Base-by-base conservation (phyloP, 805 yeast genomes). In the Saccharomycopsis babjevae region DNA sequence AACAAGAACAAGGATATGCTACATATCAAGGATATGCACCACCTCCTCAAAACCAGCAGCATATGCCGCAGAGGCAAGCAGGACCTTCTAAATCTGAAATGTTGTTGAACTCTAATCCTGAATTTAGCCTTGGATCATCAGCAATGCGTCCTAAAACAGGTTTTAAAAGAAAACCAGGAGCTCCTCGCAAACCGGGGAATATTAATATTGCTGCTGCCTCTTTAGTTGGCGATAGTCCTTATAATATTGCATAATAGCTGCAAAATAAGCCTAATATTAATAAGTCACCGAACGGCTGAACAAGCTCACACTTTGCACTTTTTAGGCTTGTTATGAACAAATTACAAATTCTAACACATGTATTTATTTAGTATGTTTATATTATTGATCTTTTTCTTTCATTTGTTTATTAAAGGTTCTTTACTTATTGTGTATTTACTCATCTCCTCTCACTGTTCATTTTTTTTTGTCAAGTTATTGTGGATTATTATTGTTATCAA, bases 71-170 rank as follows among this genome's bases (percentile, higher is more conserved):
- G 28, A 65, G 66, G 20, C 66, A 66, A n/a, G 67, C 72, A 39
- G 68, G 68, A 38, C 70, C 69, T 39, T 67, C 70, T 54, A 67
- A 77, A 15, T 70, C 82, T 0, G 83, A 79, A 58, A 67, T 74
- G 57, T 67, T 80, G 61, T 68, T 82, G 59, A 73, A 76, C 50
- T 74, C 75, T 58, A 81, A 79, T 65, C 84, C 84, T 30, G 83
- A 81, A 65, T 80, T 81, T 66, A 68, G 64, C 68, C 25, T 58
- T 15, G 43, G 66, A 66, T 57, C 62, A 5, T 36, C 61, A 20
- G 57, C 56, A 10, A 54, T 55, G 18, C 50, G 65, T 11, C 63
- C 63, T 32, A 62, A 61, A n/a, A 59, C 66, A 28, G 57, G 59
- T 38, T 52, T 57, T 58, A 50, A 63, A 60, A 60, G 64, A 61